Percentiles rank a stretch among this genome's conserved stretches.
Conservation (phyloP, 1,284 basidiomycete genomes). For the Microbotryomycetes sp. region DNA sequence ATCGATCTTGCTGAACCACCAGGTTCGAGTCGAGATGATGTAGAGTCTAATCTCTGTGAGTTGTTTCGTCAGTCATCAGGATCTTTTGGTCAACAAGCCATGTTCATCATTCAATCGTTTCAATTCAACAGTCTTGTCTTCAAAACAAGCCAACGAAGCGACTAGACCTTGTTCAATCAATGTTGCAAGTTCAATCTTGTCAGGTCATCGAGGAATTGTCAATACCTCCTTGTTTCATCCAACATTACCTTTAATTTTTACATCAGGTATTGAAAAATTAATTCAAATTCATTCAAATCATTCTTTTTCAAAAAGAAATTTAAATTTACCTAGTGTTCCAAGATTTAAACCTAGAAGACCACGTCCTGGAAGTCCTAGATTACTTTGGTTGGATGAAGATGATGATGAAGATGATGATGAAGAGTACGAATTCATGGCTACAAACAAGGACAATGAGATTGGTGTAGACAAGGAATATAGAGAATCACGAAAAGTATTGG, state of each 20-base stretch:
- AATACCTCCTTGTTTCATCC: conserved; percentile 67
- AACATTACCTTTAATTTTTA: conserved; percentile 56
- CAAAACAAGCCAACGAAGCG: not conserved
- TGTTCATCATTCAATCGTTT: not conserved
- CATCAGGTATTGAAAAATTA: conserved; percentile 62
- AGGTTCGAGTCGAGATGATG: too few relatives aligned
- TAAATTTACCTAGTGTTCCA: conserved; percentile 40
- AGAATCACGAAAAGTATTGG: conserved; percentile 4
- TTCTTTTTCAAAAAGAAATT: conserved; percentile 49
- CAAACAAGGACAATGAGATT: not conserved
- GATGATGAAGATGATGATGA: not conserved
- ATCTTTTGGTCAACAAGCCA: not conserved
- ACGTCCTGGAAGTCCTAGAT: not conserved
- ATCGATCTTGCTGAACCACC: conserved; percentile 54
- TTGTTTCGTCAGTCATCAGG: not conserved
- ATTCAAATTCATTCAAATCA: conserved; percentile 63
- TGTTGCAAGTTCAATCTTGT: conserved; percentile 10
- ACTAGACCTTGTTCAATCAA: conserved; percentile 10
- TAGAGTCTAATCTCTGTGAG: conserved; percentile 45
- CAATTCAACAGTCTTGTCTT: not conserved
- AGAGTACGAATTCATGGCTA: not conserved
- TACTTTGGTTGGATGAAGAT: not conserved
- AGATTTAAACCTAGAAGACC: conserved; percentile 4
- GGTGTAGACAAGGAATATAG: conserved; percentile 11
- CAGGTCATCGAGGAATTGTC: conserved; percentile 66